phyloP scores from a whole-genome alignment of 495 filamentous ascomycete species.

The Lophium mytilinum region DNA sequence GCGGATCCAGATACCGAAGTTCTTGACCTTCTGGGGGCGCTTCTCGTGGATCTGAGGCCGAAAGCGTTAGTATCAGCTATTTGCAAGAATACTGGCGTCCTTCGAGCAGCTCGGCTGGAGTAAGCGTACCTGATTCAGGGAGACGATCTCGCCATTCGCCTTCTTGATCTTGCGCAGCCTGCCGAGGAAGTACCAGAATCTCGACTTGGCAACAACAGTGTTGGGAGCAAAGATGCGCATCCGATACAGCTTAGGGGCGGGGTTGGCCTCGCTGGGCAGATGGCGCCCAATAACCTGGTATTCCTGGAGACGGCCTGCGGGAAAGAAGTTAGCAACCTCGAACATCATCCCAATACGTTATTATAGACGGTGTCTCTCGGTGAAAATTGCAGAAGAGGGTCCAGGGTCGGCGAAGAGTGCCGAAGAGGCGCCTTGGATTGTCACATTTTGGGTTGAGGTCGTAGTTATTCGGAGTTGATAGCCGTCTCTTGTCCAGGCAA shows the following conservation, averaged over 20 bases:
- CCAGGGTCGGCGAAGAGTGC: too few species aligned
- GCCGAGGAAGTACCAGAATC: slow-evolving; percentile 99
- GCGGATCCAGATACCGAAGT: slow-evolving; percentile 99
- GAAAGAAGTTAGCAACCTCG: slow-evolving; percentile 10
- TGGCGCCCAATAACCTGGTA: slow-evolving; percentile 99
- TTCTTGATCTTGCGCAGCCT: slow-evolving; percentile 99
- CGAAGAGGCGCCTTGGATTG: too few species aligned
- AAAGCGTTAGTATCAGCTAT: slow-evolving; percentile 3
- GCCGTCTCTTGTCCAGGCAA: too few species aligned
- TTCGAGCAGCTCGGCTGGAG: not conserved
- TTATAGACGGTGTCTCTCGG: too few species aligned
- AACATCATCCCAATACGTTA: not conserved
- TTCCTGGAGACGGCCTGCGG: slow-evolving; percentile 90
- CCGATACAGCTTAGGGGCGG: slow-evolving; percentile 95
- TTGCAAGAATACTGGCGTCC: not conserved
- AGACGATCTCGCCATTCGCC: slow-evolving; percentile 97
- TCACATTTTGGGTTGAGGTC: too few species aligned
- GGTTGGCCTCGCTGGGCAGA: slow-evolving; percentile 90
- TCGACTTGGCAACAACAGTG: slow-evolving; percentile 93
- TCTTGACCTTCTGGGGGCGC: slow-evolving; percentile 98
- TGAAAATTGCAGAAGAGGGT: slow-evolving; percentile 1
- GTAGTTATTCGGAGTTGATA: too few species aligned
- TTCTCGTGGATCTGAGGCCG: slow-evolving; percentile 82
- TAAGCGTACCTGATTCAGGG: slow-evolving; percentile 79
- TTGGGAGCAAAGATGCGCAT: slow-evolving; percentile 99